Evolutionary conservation across 2,329 filamentous ascomycete genomes (phyloP).

Genomic region (Talaromyces sp.): DNA sequence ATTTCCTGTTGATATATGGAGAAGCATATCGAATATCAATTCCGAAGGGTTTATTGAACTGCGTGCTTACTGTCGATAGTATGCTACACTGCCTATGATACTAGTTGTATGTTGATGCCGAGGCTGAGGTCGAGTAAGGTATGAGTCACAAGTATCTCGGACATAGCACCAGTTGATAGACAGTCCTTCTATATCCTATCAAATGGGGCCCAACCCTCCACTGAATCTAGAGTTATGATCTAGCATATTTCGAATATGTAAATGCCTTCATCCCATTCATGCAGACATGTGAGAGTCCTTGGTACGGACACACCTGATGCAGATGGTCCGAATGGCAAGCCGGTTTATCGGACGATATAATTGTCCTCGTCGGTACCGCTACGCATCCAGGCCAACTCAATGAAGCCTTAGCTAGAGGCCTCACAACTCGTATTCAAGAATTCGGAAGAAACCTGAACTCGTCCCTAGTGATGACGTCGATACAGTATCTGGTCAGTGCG

Average conservation of each 20-base stretch:
- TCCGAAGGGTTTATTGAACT: background rate
- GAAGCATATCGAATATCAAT: background rate
- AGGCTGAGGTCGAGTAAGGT: background rate
- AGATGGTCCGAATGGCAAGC: background rate
- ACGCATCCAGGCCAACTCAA: background rate
- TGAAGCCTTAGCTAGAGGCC: background rate
- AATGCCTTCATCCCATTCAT: background rate
- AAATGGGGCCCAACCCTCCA: background rate
- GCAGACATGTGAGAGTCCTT: background rate
- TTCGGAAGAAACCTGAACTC: background rate
- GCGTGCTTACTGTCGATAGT: background rate
- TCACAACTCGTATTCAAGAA: background rate
- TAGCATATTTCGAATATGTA: too few relatives aligned
- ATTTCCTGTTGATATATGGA: background rate
- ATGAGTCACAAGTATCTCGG: background rate
- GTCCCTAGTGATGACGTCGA: background rate
- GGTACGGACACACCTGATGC: background rate
- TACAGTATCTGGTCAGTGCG: background rate
- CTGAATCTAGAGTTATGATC: background rate
- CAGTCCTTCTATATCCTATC: background rate
- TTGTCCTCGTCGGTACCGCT: background rate
- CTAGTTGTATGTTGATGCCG: background rate
- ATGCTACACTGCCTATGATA: background rate
- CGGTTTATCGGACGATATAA: background rate
- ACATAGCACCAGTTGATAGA: background rate